Evolutionary conservation across 73 alveolate species (phyloP).

Genomic region (Breviolum minutum): DNA sequence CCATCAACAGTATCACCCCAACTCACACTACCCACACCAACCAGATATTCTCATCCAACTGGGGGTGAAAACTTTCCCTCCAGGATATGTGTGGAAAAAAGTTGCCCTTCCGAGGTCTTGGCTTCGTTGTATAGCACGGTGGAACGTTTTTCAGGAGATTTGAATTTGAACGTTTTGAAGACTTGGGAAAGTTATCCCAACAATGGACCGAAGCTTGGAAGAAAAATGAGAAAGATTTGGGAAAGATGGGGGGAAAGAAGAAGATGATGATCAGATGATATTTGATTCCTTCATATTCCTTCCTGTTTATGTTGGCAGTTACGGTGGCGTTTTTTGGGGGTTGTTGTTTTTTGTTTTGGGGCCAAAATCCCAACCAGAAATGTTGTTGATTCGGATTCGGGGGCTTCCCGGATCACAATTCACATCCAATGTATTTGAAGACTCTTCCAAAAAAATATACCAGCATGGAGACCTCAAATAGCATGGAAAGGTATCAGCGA

Average conservation of each 20-base stretch:
- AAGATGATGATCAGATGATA: background rate
- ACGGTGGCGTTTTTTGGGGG: too few relatives aligned
- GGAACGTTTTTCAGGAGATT: slow-evolving; percentile 40
- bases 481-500: too few relatives aligned
- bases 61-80: background rate
- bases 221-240: background rate
- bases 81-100: background rate
- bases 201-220: slow-evolving; percentile 3
- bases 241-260: background rate
- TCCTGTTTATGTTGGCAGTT: too few relatives aligned
- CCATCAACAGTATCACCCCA: background rate
- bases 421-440: too few relatives aligned
- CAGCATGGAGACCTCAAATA: too few relatives aligned
- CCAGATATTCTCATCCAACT: background rate
- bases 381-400: too few relatives aligned
- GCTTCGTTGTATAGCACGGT: background rate
- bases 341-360: too few relatives aligned
- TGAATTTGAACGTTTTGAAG: slow-evolving; percentile 22
- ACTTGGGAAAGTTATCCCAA: background rate
- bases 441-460: too few relatives aligned
- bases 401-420: too few relatives aligned
- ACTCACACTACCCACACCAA: background rate
- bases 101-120: background rate
- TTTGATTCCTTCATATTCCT: background rate
- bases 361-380: too few relatives aligned